Evolutionary conservation across 2,329 filamentous ascomycete genomes (phyloP).

Genomic region (Apiospora saccharicola): DNA sequence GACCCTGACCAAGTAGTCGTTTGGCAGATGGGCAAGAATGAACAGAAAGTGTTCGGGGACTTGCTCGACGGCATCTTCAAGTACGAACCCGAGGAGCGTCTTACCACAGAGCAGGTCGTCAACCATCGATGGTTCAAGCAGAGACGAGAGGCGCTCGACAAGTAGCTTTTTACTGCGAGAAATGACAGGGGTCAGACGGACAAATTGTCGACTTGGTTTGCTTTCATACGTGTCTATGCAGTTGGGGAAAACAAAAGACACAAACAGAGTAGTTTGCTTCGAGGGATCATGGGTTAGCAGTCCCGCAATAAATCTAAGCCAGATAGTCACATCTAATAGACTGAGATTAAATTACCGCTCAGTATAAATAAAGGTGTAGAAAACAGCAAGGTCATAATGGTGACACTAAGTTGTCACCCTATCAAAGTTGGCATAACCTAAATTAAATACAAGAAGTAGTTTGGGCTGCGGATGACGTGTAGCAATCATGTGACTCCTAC

Average conservation of each 20-base stretch:
- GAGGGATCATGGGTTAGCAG: too few species aligned
- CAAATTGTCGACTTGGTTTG: too few species aligned
- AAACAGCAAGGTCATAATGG: too few species aligned
- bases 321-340: too few species aligned
- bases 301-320: too few species aligned
- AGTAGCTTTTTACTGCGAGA: not conserved
- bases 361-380: too few species aligned
- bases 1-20: not conserved
- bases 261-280: too few species aligned
- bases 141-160: not conserved
- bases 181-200: not conserved
- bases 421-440: not conserved
- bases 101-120: not conserved
- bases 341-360: too few species aligned
- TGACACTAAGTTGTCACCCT: too few species aligned
- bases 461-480: not conserved
- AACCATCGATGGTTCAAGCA: constrained; percentile 7
- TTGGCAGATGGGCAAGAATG: not conserved
- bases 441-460: not conserved
- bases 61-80: not conserved
- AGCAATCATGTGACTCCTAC: not conserved
- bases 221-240: too few species aligned
- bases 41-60: not conserved
- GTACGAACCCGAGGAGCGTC: not conserved
- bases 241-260: too few species aligned